These are phyloP conservation scores for Pezicula carpinea DNA, from an alignment of 2,329 filamentous ascomycete species.

Conservation along the genomic window DNA sequence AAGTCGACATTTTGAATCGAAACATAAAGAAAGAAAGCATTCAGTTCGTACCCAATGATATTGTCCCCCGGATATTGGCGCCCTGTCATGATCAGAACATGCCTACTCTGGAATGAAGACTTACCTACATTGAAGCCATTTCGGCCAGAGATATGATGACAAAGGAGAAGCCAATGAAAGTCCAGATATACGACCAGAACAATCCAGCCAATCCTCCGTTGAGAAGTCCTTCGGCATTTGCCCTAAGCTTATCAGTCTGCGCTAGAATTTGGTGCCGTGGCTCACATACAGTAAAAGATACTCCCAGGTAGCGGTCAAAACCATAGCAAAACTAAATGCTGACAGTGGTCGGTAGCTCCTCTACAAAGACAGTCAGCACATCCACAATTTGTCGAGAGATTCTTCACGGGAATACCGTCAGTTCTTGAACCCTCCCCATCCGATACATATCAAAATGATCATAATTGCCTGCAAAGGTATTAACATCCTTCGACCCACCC, in stretches of 20 bases:
- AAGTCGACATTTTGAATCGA: no score
- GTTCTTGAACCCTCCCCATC: slow-evolving; percentile 18
- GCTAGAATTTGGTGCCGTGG: neutral
- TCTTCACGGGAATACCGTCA: slow-evolving; percentile 2
- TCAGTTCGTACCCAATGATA: slow-evolving; percentile 41
- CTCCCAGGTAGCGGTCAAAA: slow-evolving; percentile 38
- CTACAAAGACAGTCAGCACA: slow-evolving; percentile 18
- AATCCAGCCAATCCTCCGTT: slow-evolving; percentile 27
- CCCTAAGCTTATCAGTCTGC: no score
- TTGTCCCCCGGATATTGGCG: slow-evolving; percentile 51
- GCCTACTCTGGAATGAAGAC: neutral
- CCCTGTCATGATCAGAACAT: slow-evolving; percentile 20
- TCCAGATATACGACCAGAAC: slow-evolving; percentile 33
- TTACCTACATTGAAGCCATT: slow-evolving; percentile 19
- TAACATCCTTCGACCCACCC: no score
- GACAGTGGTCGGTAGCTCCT: slow-evolving; percentile 35
- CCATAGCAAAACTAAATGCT: slow-evolving; percentile 36
- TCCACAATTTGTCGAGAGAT: neutral
- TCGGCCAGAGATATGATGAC: slow-evolving; percentile 18
- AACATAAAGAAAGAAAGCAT: no score
- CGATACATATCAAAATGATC: slow-evolving; percentile 19
- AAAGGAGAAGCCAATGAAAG: slow-evolving; percentile 23
- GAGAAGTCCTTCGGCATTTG: slow-evolving; percentile 22
- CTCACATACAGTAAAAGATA: slow-evolving; percentile 29
- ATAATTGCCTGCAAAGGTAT: neutral